A percentile compares a stretch with the other conserved stretches of the same genome.
These are phyloP conservation scores for Thielaviopsis cerberus DNA, from an alignment of 2,329 filamentous ascomycete genomes.

Conservation along the genomic window DNA sequence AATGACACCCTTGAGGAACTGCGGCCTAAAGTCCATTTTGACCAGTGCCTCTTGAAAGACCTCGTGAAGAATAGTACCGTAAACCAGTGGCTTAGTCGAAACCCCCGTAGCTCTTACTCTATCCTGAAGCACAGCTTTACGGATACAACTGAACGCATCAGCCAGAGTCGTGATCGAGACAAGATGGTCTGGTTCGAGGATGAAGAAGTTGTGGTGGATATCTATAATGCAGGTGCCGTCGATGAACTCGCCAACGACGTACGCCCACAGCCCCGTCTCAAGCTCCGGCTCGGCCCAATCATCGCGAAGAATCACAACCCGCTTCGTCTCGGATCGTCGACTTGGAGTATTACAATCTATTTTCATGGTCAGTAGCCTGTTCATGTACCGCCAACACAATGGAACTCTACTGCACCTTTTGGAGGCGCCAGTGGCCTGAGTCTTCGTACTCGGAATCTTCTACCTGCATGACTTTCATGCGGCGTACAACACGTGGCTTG, in stretches of 20 bases:
- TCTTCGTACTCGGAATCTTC: constrained; percentile 2
- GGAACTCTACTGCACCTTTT: constrained; percentile 6
- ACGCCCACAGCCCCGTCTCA: constrained; percentile 56
- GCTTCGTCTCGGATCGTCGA: constrained; percentile 49
- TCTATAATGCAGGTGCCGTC: constrained; percentile 62
- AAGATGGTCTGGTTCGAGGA: constrained; percentile 86
- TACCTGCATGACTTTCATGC: constrained; percentile 10
- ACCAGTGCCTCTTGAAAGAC: constrained; percentile 83
- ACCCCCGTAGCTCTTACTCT: constrained; percentile 80
- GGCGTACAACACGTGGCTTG: constrained; percentile 7
- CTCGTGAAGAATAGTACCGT: constrained; percentile 85
- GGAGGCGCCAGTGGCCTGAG: not conserved
- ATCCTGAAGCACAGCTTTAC: constrained; percentile 83
- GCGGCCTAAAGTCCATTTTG: constrained; percentile 59
- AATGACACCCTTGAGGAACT: constrained; percentile 48
- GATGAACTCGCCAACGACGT: constrained; percentile 67
- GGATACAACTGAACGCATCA: constrained; percentile 85
- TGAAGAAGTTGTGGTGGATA: constrained; percentile 65
- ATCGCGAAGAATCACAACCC: constrained; percentile 58
- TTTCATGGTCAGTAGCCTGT: constrained; percentile 10
- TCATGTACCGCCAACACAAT: not conserved
- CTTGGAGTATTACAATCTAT: constrained; percentile 64
- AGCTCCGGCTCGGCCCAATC: constrained; percentile 75
- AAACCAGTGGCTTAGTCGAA: constrained; percentile 62
- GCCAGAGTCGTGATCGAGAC: constrained; percentile 88